Conservation (phyloP, 768 basidiomycete genomes). For the Panaeolus papilionaceus region DNA sequence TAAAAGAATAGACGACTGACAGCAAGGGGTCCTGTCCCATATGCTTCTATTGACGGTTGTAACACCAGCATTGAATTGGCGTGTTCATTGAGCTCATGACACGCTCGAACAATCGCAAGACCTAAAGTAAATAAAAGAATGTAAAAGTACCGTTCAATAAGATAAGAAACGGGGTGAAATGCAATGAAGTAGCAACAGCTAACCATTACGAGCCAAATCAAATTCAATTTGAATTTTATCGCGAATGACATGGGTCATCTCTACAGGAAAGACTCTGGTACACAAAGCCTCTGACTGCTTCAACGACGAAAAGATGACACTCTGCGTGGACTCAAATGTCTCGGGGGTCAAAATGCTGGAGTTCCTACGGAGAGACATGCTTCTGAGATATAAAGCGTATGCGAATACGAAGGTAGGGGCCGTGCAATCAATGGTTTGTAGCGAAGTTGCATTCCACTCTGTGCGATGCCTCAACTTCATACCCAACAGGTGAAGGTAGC, state of each 20-base stretch:
- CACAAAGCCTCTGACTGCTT: constrained; percentile 33
- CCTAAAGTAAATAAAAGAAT: constrained; percentile 22
- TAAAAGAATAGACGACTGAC: constrained; percentile 22
- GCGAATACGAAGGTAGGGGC: constrained; percentile 36
- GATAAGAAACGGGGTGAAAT: neutral
- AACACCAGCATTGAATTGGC: constrained; percentile 27
- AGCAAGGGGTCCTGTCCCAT: constrained; percentile 30
- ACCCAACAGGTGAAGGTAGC: constrained; percentile 33
- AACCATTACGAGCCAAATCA: constrained; percentile 29
- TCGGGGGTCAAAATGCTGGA: constrained; percentile 27
- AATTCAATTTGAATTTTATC: constrained; percentile 30
- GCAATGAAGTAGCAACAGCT: constrained; percentile 13
- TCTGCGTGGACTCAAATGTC: constrained; percentile 34
- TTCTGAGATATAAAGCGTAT: constrained; percentile 39
- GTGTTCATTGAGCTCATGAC: constrained; percentile 27
- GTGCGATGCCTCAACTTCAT: constrained; percentile 30
- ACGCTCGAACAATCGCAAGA: constrained; percentile 29
- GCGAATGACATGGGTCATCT: constrained; percentile 31
- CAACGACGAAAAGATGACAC: constrained; percentile 33
- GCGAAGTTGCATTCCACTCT: constrained; percentile 26
- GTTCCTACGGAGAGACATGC: constrained; percentile 33
- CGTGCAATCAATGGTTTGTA: constrained; percentile 31
- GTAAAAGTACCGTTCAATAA: constrained; percentile 7
- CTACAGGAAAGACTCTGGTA: constrained; percentile 31
- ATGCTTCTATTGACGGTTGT: constrained; percentile 19